Conservation (phyloP, 345 rosid genomes). For the Eucalyptus fibrosa region DNA sequence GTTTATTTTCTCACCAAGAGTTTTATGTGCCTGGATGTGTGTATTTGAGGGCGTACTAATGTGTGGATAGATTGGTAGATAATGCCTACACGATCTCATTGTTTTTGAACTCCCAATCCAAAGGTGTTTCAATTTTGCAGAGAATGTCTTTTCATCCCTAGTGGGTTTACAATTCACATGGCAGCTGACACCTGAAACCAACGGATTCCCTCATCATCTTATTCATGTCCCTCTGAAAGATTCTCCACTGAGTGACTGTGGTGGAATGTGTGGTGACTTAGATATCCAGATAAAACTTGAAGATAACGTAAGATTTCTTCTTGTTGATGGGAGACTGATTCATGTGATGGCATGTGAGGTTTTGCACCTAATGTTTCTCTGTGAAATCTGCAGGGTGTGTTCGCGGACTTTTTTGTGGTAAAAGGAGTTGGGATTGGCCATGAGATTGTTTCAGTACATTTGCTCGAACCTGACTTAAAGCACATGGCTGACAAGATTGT, state of each 20-base stretch:
- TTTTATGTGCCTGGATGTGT: neutral
- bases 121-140: constrained; percentile 25
- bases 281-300: constrained; percentile 73
- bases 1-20: neutral
- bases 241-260: constrained; percentile 88
- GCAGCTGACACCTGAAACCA: constrained; percentile 52
- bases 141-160: constrained; percentile 81
- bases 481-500: constrained; percentile 61
- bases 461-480: constrained; percentile 56
- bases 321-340: neutral
- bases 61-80: neutral
- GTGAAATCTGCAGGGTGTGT: constrained; percentile 56
- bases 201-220: constrained; percentile 62
- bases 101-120: neutral
- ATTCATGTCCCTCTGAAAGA: constrained; percentile 85
- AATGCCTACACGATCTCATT: neutral
- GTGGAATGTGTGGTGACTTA: constrained; percentile 84
- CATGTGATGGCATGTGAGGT: neutral
- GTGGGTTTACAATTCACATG: constrained; percentile 92
- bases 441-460: constrained; percentile 74
- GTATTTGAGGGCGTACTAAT: neutral
- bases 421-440: constrained; percentile 80
- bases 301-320: constrained; percentile 43
- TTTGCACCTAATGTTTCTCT: neutral
- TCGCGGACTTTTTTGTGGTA: constrained; percentile 77